Conservation (phyloP, 768 basidiomycete genomes). For the Russula abietina region DNA sequence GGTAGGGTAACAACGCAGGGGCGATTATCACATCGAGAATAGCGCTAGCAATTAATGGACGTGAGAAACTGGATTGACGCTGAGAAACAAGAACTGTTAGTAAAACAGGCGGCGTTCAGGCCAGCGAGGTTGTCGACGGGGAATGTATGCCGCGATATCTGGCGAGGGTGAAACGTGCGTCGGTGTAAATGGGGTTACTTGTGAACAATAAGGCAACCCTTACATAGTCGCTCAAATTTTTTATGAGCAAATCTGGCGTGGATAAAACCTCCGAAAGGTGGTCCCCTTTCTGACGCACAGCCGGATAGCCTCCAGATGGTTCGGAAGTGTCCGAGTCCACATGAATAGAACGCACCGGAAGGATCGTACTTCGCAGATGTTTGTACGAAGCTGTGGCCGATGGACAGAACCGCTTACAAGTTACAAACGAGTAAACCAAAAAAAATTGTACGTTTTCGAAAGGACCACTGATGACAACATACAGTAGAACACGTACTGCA, state of each 20-base stretch:
- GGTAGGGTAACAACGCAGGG: not conserved
- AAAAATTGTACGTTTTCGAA: no score
- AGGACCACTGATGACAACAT: no score
- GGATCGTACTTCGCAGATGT: no score
- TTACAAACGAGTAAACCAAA: no score
- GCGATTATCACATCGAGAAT: conserved; percentile 13
- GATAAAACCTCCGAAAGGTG: conserved; percentile 16
- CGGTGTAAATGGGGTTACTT: conserved; percentile 5
- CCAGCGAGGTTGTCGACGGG: conserved; percentile 3
- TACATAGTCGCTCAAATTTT: conserved; percentile 17
- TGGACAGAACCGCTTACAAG: no score
- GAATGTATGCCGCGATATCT: conserved; percentile 11
- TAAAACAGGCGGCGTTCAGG: no score
- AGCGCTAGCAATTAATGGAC: conserved; percentile 11
- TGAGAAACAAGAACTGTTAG: conserved; percentile 2
- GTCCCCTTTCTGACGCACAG: no score
- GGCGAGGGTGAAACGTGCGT: conserved; percentile 5
- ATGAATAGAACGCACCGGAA: no score
- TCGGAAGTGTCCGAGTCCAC: no score
- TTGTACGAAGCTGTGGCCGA: no score
- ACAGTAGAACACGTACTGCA: no score
- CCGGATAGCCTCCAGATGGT: no score
- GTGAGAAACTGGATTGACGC: conserved; percentile 1
- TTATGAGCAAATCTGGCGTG: conserved; percentile 20
- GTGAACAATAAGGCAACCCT: not conserved